Percentiles rank a stretch among this genome's conserved stretches.
These are phyloP conservation scores for Russula sp. DNA, from an alignment of 768 basidiomycete genomes.

Conservation along the genomic window DNA sequence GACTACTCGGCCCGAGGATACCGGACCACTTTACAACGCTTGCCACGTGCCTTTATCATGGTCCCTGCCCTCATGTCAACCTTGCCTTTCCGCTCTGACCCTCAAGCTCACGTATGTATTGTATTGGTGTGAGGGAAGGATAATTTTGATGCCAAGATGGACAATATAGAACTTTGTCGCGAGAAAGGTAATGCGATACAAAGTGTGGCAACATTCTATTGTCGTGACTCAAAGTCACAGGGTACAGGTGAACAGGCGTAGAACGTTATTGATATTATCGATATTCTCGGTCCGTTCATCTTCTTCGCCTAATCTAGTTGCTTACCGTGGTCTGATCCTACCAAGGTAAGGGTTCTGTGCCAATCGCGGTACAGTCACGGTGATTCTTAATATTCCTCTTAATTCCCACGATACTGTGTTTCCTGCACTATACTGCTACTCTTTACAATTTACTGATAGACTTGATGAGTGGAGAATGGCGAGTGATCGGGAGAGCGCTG, in stretches of 20 bases:
- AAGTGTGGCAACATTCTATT: conserved; percentile 96
- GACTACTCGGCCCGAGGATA: no score
- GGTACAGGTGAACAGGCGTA: conserved; percentile 62
- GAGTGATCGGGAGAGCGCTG: no score
- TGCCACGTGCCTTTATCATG: no score
- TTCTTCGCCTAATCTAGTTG: background rate
- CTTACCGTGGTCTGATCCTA: background rate
- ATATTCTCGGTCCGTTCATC: conserved; percentile 72
- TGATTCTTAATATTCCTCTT: no score
- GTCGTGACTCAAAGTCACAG: conserved; percentile 75
- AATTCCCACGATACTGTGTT: no score
- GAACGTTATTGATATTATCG: conserved; percentile 95
- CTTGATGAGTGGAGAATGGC: no score
- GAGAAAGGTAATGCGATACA: conserved; percentile 99
- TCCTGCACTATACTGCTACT: no score
- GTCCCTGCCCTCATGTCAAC: no score
- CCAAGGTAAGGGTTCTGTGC: conserved; percentile 37
- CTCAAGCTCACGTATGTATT: background rate
- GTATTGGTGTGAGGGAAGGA: conserved; percentile 83
- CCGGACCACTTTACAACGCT: no score
- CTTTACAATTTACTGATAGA: no score
- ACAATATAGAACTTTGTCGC: conserved; percentile 96
- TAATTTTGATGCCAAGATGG: conserved; percentile 98
- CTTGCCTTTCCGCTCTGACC: background rate
- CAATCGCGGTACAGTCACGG: no score